Percentiles rank a stretch among this genome's conserved stretches.
Conservation (phyloP, 192 early-diverging fungal species). For the Coemansia sp. region DNA sequence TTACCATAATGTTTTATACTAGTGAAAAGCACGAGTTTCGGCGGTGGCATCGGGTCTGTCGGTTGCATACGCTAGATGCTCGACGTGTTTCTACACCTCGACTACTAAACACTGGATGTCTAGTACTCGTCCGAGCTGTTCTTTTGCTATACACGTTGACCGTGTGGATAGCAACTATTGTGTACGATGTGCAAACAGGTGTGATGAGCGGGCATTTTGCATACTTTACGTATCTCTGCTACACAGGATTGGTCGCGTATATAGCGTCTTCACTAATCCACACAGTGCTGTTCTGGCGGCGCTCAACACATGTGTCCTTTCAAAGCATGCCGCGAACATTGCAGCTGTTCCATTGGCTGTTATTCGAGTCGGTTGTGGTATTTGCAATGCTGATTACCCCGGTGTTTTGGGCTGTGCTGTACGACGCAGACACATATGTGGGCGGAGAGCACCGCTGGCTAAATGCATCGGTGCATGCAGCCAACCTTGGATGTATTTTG, state of each 20-base stretch:
- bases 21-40: background rate
- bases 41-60: slow-evolving; percentile 16
- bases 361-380: slow-evolving; percentile 37
- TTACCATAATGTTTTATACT: background rate
- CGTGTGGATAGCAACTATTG: slow-evolving; percentile 33
- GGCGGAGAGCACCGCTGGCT: slow-evolving; percentile 18
- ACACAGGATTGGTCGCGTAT: slow-evolving; percentile 43
- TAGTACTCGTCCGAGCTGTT: slow-evolving; percentile 13
- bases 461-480: slow-evolving; percentile 40
- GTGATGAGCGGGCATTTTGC: slow-evolving; percentile 29
- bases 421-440: slow-evolving; percentile 13
- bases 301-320: slow-evolving; percentile 11
- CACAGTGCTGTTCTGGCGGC: slow-evolving; percentile 13
- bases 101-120: slow-evolving; percentile 9
- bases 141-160: slow-evolving; percentile 33
- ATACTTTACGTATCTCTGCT: slow-evolving; percentile 46
- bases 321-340: slow-evolving; percentile 19
- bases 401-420: slow-evolving; percentile 41
- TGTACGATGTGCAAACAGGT: slow-evolving; percentile 20
- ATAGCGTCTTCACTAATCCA: slow-evolving; percentile 23
- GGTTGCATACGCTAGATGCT: slow-evolving; percentile 30
- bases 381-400: slow-evolving; percentile 34
- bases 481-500: slow-evolving; percentile 23
- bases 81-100: slow-evolving; percentile 29
- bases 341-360: slow-evolving; percentile 49